Conservation (phyloP, 331 rosid genomes). For the Spiraea crenata region DNA sequence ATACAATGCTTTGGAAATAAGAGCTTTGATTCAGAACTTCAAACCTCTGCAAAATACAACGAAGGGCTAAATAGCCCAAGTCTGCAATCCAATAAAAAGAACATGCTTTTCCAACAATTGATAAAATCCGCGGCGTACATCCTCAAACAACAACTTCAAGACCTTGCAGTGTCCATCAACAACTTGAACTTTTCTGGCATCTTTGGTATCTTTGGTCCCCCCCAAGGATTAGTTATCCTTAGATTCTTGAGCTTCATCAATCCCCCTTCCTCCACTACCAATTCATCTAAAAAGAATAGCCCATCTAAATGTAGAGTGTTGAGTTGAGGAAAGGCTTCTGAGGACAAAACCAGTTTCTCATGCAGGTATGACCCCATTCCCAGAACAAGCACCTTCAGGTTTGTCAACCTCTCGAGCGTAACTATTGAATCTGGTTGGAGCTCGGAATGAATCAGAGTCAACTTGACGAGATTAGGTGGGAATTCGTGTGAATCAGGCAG, state of each 20-base stretch:
- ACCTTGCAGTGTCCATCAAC: no score
- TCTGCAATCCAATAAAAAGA: no score
- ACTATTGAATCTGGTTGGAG: background rate
- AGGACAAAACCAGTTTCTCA: constrained; percentile 1
- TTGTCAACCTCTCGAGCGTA: constrained; percentile 16
- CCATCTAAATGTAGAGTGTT: background rate
- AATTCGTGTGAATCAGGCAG: background rate
- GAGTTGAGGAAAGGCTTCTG: constrained; percentile 16
- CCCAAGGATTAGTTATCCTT: background rate
- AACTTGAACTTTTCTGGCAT: no score
- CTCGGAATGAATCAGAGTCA: background rate
- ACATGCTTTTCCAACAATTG: no score
- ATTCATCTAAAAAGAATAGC: no score
- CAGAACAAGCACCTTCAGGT: constrained; percentile 5
- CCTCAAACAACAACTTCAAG: no score
- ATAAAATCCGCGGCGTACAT: no score
- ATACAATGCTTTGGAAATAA: no score
- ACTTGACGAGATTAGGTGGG: constrained; percentile 10
- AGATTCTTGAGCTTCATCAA: background rate
- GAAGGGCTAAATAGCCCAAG: no score
- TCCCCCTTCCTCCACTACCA: background rate
- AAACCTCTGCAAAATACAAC: no score
- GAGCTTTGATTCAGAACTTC: no score
- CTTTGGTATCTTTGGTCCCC: background rate
- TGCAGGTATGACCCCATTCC: background rate